Evolutionary conservation across 2,329 filamentous ascomycete genomes (phyloP).

Genomic region (Tolypocladium inflatum): DNA sequence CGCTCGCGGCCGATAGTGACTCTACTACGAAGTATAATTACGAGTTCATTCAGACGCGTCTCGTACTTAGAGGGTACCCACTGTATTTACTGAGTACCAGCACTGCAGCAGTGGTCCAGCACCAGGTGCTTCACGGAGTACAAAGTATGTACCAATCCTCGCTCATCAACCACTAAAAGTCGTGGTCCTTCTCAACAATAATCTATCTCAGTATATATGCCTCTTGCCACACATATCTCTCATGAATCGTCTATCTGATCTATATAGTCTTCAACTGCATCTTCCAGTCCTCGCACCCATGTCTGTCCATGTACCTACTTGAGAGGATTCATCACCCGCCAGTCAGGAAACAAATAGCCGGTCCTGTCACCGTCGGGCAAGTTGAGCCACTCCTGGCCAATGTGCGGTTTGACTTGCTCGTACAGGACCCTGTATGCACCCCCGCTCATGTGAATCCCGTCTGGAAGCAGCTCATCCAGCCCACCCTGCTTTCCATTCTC

Average conservation of each 20-base stretch:
- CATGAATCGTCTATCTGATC: background rate
- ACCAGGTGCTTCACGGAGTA: background rate
- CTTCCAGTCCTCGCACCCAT: background rate
- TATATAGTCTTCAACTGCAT: background rate
- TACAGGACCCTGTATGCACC: constrained; percentile 45
- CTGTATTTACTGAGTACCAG: too few relatives aligned
- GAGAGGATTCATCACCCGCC: constrained; percentile 21
- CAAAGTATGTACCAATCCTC: background rate
- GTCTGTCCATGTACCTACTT: background rate
- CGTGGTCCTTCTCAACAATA: background rate
- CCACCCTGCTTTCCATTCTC: constrained; percentile 40
- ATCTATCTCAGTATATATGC: background rate
- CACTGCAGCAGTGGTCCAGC: too few relatives aligned
- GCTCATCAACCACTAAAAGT: background rate
- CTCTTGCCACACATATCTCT: background rate
- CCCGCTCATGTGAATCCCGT: constrained; percentile 48
- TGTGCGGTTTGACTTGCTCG: constrained; percentile 35
- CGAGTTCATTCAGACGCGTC: too few relatives aligned
- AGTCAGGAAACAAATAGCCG: constrained; percentile 38
- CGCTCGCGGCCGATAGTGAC: too few relatives aligned
- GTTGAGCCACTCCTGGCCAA: constrained; percentile 33
- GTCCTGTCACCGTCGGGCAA: constrained; percentile 24
- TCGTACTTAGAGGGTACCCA: too few relatives aligned
- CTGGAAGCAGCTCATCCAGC: constrained; percentile 41
- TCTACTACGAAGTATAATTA: too few relatives aligned